These are phyloP conservation scores for Xylaria sp. DNA, from an alignment of 2,329 filamentous ascomycete species.

Conservation along the genomic window DNA sequence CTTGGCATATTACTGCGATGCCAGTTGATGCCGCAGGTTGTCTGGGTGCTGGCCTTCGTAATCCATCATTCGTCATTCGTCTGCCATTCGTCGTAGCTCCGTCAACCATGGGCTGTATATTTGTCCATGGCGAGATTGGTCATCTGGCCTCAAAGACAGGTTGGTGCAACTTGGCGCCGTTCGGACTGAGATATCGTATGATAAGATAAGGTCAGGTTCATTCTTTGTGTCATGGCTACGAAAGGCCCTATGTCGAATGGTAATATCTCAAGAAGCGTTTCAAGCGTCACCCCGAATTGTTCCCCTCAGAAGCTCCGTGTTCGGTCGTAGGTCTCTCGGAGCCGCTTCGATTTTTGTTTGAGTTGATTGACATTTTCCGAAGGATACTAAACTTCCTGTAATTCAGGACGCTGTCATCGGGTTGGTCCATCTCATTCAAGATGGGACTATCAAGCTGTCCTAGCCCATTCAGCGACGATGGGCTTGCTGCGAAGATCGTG, in stretches of 20 bases:
- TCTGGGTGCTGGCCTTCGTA: background rate
- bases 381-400: conserved; percentile 22
- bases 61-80: background rate
- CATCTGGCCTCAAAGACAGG: background rate
- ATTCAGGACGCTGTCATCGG: conserved; percentile 6
- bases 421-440: conserved; percentile 1
- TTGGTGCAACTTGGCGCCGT: background rate
- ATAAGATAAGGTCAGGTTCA: background rate
- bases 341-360: conserved; percentile 22
- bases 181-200: background rate
- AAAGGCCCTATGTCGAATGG: background rate
- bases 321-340: conserved; percentile 21
- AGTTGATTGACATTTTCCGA: conserved; percentile 24
- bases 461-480: conserved; percentile 17
- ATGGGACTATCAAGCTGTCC: background rate
- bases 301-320: conserved; percentile 22
- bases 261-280: background rate
- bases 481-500: conserved; percentile 34
- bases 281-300: conserved; percentile 5
- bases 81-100: background rate
- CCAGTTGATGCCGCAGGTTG: background rate
- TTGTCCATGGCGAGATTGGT: background rate
- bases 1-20: too few species aligned
- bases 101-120: background rate
- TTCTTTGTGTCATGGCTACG: background rate